Percentiles rank a stretch among this genome's conserved stretches.
These are phyloP conservation scores for Trichoderma endophyticum DNA, from an alignment of 2,329 filamentous ascomycete genomes.

Conservation along the genomic window DNA sequence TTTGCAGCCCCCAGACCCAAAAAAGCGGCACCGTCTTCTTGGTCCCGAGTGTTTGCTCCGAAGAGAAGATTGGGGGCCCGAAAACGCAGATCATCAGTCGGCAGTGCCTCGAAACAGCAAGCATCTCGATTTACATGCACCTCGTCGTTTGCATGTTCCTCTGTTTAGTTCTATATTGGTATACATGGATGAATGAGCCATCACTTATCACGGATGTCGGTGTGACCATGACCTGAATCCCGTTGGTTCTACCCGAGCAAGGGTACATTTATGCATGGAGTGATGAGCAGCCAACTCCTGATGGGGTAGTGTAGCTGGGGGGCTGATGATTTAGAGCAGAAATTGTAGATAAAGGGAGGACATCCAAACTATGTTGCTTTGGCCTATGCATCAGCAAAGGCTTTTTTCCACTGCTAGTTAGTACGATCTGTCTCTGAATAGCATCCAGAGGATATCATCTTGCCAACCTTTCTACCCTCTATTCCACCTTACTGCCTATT, in stretches of 20 bases:
- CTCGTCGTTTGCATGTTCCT: neutral
- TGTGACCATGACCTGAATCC: neutral
- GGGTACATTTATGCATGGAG: neutral
- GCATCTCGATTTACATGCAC: neutral
- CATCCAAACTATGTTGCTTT: neutral
- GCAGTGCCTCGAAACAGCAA: neutral
- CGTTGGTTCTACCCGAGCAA: neutral
- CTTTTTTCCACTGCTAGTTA: neutral
- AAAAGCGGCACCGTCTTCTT: neutral
- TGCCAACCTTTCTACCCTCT: neutral
- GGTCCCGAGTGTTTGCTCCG: neutral
- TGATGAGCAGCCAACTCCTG: neutral
- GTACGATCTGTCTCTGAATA: neutral
- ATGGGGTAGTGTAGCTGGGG: neutral
- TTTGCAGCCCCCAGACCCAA: neutral
- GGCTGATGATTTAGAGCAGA: neutral
- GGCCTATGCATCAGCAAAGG: neutral
- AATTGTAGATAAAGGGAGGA: neutral
- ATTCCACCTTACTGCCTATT: too few relatives aligned
- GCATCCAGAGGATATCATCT: neutral
- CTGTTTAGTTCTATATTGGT: neutral
- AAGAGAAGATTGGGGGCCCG: neutral
- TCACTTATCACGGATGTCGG: neutral
- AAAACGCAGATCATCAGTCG: neutral
- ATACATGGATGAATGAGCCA: neutral